Evolutionary conservation across 148 eudicot genomes (phyloP).

Genomic region (Amaranthus cruentus): DNA sequence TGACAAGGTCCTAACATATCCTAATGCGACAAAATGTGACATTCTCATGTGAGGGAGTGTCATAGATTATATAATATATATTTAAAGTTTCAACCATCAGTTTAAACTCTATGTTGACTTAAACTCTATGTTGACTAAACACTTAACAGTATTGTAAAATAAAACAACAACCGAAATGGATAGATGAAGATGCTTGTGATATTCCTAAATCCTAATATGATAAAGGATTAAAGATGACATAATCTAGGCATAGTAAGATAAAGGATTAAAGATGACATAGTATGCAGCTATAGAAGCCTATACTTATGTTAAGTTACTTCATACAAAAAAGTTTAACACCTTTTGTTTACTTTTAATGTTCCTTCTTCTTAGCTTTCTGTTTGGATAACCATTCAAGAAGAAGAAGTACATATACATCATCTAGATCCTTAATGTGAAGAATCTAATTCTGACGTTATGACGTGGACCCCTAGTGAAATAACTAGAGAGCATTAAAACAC

Average conservation of each 20-base stretch:
- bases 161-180: not conserved
- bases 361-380: not conserved
- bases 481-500: not conserved
- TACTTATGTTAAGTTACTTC: not conserved
- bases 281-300: not conserved
- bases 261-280: not conserved
- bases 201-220: not conserved
- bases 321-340: not conserved
- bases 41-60: no score
- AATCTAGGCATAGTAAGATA: not conserved
- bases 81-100: no score
- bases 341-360: not conserved
- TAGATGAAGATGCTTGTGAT: not conserved
- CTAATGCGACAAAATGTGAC: no score
- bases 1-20: no score
- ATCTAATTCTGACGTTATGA: conserved; percentile 3
- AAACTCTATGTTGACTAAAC: no score
- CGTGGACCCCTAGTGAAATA: not conserved
- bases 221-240: not conserved
- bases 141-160: not conserved
- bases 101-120: no score
- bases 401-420: no score
- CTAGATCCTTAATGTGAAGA: conserved; percentile 3
- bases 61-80: no score
- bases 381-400: not conserved